Evolutionary conservation across 2,329 filamentous ascomycete genomes (phyloP), one percentile per base, ranked within the genome.

Genomic region (Sclerotinia spermophila): DNA sequence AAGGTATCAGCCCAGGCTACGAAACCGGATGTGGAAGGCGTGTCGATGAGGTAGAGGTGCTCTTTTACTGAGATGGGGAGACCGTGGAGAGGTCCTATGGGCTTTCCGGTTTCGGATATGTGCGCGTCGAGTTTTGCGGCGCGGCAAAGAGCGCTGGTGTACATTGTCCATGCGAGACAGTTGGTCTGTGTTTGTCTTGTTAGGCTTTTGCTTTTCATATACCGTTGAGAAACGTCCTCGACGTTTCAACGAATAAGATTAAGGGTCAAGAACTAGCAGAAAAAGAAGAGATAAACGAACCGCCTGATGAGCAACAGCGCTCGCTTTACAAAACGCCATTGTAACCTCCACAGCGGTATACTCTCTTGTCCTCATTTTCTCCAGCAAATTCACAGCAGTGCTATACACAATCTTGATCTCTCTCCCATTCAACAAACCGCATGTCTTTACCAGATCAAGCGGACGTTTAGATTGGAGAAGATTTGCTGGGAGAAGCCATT

Each of bases 31-130:
- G 70, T 71, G 11, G 70, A 60, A 1, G 70, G 66, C 17, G 71
- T 71, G 15, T 59, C 82, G 61, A 83, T 84, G 17, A 83, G 76
- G 64, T 83, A 82, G 10, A 84, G 76, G 5, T 80, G 86, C 78
- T 90, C 88, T 77, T 91, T 89, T 53, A 89, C 81, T 0, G 84
- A 51, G 30, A 88, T 82, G 0, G 86, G 86, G 0, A 89, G 80
- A 2, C 89, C 89, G 78, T 91, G 89, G 3, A 92, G 81, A 3
- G 89, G 88, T 0, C 89, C 89, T 1, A 85, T 74, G 0, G 84
- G 79, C 71, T 81, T 79, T 0, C 81, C 80, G 13, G 81, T 79
- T 7, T 73, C 70, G 3, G 76, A 71, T 10, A 83, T 75, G 67
- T 83, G 77, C 0, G 81, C 77, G 76, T 89, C 87, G 3, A 87